Conservation (phyloP, 768 basidiomycete genomes). For the Kwoniella bestiolae region DNA sequence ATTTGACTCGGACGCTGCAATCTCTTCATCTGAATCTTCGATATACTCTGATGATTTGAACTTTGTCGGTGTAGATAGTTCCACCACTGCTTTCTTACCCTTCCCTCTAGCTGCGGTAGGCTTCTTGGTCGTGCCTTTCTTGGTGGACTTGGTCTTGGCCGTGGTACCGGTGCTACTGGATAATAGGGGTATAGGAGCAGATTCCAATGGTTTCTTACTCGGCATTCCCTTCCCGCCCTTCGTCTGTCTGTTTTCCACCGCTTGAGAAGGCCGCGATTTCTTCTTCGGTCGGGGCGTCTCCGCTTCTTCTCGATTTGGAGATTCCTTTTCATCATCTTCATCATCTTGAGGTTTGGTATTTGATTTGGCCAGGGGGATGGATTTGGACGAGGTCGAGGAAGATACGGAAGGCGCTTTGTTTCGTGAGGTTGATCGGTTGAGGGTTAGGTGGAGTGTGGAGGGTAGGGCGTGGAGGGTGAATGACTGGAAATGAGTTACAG, state of each 20-base stretch:
- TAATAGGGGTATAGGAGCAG: constrained; percentile 25
- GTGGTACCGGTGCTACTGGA: not conserved
- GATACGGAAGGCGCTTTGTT: constrained; percentile 6
- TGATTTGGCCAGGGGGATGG: constrained; percentile 14
- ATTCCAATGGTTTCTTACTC: constrained; percentile 20
- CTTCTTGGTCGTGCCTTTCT: constrained; percentile 14
- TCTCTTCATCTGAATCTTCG: constrained; percentile 51
- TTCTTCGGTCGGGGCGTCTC: constrained; percentile 13
- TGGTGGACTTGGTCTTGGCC: not conserved
- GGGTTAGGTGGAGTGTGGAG: constrained; percentile 39
- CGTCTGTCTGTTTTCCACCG: not conserved
- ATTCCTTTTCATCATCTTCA: constrained; percentile 1
- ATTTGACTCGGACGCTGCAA: constrained; percentile 14
- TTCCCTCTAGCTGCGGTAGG: not conserved
- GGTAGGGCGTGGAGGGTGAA: constrained; percentile 41
- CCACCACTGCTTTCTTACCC: not conserved
- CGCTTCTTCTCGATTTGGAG: constrained; percentile 1
- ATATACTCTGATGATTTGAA: constrained; percentile 46
- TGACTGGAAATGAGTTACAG: constrained; percentile 17
- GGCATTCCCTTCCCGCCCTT: constrained; percentile 28
- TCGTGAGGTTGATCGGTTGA: constrained; percentile 35
- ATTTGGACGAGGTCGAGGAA: constrained; percentile 20
- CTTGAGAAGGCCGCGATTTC: constrained; percentile 4
- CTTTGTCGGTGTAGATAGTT: constrained; percentile 24
- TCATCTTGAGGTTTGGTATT: not conserved